Conservation (phyloP, 1,284 basidiomycete species). For the Austroboletus novae-zelandiae region DNA sequence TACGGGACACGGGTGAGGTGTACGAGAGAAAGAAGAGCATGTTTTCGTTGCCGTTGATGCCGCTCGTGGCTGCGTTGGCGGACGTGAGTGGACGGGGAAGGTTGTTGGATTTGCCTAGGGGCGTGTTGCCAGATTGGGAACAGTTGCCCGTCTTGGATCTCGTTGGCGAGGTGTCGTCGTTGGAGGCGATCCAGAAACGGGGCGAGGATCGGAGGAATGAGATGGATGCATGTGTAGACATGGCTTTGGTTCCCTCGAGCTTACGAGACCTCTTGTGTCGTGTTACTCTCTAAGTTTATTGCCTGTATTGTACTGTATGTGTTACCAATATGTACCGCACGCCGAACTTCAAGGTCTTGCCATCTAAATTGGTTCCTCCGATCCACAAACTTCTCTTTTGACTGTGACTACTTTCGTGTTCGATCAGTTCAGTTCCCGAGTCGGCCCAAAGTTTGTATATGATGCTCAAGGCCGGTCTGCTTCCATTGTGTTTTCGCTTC, state of each 20-base stretch:
- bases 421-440: too few species aligned
- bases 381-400: too few species aligned
- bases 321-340: too few species aligned
- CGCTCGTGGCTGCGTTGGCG: constrained; percentile 31
- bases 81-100: constrained; percentile 18
- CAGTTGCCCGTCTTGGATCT: constrained; percentile 68
- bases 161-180: constrained; percentile 53
- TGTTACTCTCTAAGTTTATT: constrained; percentile 11
- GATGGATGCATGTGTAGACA: constrained; percentile 25
- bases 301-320: too few species aligned
- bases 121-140: constrained; percentile 50
- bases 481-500: too few species aligned
- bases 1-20: constrained; percentile 51
- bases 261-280: constrained; percentile 39
- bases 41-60: constrained; percentile 71
- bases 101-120: constrained; percentile 58
- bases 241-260: constrained; percentile 23
- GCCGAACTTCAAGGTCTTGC: too few species aligned
- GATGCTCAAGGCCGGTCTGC: too few species aligned
- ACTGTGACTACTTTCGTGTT: too few species aligned
- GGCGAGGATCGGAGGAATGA: constrained; percentile 34
- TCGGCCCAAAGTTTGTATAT: too few species aligned
- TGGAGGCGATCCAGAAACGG: constrained; percentile 41
- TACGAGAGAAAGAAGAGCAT: constrained; percentile 56
- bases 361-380: too few species aligned